Base-by-base conservation (phyloP, 306 rosid genomes). In the Heteromeles arbutifolia region DNA sequence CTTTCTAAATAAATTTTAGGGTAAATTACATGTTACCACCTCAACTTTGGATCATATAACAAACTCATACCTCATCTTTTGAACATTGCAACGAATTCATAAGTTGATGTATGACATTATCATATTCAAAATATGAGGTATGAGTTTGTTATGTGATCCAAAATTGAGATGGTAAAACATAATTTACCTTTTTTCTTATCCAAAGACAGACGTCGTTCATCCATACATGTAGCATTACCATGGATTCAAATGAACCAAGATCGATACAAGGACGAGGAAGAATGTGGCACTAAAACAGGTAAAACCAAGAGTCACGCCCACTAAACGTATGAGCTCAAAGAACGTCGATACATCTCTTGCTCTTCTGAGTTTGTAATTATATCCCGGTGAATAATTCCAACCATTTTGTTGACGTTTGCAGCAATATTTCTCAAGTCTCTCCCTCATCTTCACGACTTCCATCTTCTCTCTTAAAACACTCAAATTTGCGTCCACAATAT, bases 401-500 rank as follows among this genome's bases (percentile, higher is more conserved):
- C 92, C 92, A 59, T 75, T 65, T 39, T 81, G 11, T 4, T 41
- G 45, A 2, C 8, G 7, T 56, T 74, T 28, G 67, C 63, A 81
- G 65, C 81, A 83, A 68, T 85, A 74, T 69, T 85, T 86, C 76
- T 90, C 88, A 19, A 90, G 74, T 67, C 52, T 81, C 77, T 84
- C 96, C 82, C 80, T 88, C 82, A 48, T 83, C 85, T 77, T 90
- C 59, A 86, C 77, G 52, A 80, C 64, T 61, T 88, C 85, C 54
- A 88, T 80, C 68, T 84, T 90, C 82, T 81, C 81, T 72, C 72
- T 88, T 12, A 90, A 78, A 69, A 85, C 82, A 65, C 52, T 57
- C 84, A 88, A 69, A 74, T 86, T 83, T 6, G 65, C 85, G 76
- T 90, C 90, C 45, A 90, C 91, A 6, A 67, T 77, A 56, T 86